These are phyloP conservation scores for Colletotrichum chrysophilum DNA, from an alignment of 2,329 filamentous ascomycete species.

Conservation along the genomic window DNA sequence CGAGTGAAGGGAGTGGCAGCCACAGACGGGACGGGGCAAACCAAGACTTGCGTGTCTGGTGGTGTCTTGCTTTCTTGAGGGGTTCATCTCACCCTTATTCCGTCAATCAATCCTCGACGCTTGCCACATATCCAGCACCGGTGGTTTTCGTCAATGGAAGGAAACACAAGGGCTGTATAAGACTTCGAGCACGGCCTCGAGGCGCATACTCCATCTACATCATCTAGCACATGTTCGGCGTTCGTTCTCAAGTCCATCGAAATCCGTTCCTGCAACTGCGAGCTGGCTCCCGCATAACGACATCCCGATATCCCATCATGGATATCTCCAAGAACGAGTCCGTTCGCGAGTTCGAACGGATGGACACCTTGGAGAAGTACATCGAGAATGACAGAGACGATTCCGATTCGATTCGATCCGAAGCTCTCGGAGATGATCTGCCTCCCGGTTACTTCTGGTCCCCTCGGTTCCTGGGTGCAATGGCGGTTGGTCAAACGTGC, in stretches of 20 bases:
- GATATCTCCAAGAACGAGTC: conserved; percentile 24
- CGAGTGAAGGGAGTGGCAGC: neutral
- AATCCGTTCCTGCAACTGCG: neutral
- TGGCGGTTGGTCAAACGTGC: conserved; percentile 28
- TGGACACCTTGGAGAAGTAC: conserved; percentile 1
- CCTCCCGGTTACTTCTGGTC: conserved; percentile 42
- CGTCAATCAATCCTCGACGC: neutral
- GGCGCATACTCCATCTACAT: neutral
- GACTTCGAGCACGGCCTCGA: conserved; percentile 5
- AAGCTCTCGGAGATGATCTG: conserved; percentile 37
- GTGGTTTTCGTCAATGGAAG: neutral
- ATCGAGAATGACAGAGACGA: conserved; percentile 27
- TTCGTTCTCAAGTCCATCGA: neutral
- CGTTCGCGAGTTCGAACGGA: conserved; percentile 6
- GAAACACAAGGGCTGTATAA: neutral
- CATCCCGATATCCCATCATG: conserved; percentile 7
- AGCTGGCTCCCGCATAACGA: conserved; percentile 8
- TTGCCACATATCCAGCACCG: neutral
- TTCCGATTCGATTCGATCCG: conserved; percentile 36
- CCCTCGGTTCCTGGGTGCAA: conserved; percentile 34
- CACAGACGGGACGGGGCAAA: neutral
- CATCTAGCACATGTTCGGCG: neutral
- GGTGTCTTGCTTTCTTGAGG: neutral
- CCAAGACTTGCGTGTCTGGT: neutral
- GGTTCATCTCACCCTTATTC: conserved; percentile 8